Percentiles rank a stretch among this genome's conserved stretches.
These are phyloP conservation scores for Alectoria sarmentosa DNA, from an alignment of 495 filamentous ascomycete genomes.

Conservation along the genomic window DNA sequence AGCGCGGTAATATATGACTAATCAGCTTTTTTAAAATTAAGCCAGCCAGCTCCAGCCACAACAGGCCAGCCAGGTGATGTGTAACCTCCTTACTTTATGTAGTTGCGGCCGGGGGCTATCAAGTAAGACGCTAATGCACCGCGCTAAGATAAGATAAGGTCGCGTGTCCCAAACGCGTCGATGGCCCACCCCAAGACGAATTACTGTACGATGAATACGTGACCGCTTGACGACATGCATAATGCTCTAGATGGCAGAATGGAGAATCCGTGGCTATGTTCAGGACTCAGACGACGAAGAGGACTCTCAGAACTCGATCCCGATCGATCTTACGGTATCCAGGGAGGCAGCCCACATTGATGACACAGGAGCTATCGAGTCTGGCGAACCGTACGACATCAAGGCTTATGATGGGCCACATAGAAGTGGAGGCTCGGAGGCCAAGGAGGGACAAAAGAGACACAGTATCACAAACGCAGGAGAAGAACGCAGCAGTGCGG, in stretches of 20 bases:
- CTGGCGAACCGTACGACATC: not conserved
- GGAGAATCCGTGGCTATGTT: slow-evolving; percentile 55
- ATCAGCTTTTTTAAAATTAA: too few relatives aligned
- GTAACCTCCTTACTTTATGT: too few relatives aligned
- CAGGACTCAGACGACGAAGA: slow-evolving; percentile 57
- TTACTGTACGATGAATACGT: not conserved
- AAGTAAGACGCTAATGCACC: too few relatives aligned
- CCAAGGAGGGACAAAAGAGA: not conserved
- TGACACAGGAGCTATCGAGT: not conserved
- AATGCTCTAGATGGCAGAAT: slow-evolving; percentile 48
- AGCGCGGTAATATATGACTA: too few relatives aligned
- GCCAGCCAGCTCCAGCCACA: too few relatives aligned
- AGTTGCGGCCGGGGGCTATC: not conserved
- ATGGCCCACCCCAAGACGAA: not conserved
- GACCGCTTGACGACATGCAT: slow-evolving; percentile 17
- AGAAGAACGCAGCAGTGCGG: not conserved
- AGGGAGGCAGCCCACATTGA: not conserved
- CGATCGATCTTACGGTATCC: slow-evolving; percentile 13
- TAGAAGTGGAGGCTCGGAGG: too few relatives aligned
- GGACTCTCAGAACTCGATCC: slow-evolving; percentile 15
- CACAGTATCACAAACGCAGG: not conserved
- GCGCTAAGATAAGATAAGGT: slow-evolving; percentile 6
- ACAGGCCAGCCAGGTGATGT: too few relatives aligned
- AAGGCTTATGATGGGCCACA: not conserved
- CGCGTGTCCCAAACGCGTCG: not conserved